phyloP scores from a whole-genome alignment of 2,329 filamentous ascomycete genomes.

The Penicillium sumatraense region DNA sequence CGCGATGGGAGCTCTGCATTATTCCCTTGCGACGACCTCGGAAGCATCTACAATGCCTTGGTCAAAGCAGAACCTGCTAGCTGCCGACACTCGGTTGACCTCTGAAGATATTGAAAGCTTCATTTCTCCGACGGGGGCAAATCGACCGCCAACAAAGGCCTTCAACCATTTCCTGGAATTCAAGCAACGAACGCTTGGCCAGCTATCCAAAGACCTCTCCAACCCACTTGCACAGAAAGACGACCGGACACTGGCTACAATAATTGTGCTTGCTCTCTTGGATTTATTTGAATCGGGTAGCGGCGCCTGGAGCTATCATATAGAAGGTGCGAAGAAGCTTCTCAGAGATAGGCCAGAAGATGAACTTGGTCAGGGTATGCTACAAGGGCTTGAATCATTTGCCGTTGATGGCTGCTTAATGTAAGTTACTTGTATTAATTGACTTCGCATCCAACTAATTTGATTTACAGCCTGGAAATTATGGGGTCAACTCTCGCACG shows the following conservation, averaged over 20 bases:
- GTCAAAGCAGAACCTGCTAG: conserved; percentile 26
- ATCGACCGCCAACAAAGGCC: conserved; percentile 38
- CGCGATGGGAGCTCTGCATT: conserved; percentile 55
- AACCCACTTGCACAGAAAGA: conserved; percentile 42
- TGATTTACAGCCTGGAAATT: conserved; percentile 39
- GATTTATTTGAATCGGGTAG: conserved; percentile 57
- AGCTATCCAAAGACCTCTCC: conserved; percentile 42
- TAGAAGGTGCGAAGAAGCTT: conserved; percentile 56
- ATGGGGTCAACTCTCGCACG: conserved; percentile 49
- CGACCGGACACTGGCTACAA: conserved; percentile 49
- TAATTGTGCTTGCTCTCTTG: conserved; percentile 55
- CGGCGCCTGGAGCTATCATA: conserved; percentile 57
- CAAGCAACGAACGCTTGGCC: conserved; percentile 53
- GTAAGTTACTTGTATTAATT: conserved; percentile 28
- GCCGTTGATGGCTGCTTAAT: conserved; percentile 44
- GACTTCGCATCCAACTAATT: conserved; percentile 10
- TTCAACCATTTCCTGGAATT: conserved; percentile 50
- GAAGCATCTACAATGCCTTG: conserved; percentile 41
- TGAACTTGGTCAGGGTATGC: conserved; percentile 25
- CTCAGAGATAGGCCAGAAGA: conserved; percentile 42
- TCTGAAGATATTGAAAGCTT: conserved; percentile 33
- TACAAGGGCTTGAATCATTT: conserved; percentile 42
- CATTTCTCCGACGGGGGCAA: conserved; percentile 35
- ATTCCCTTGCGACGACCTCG: conserved; percentile 43
- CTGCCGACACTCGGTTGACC: conserved; percentile 24